Conservation (phyloP, 441 rosid genomes). For the Flueggea neowawraea region DNA sequence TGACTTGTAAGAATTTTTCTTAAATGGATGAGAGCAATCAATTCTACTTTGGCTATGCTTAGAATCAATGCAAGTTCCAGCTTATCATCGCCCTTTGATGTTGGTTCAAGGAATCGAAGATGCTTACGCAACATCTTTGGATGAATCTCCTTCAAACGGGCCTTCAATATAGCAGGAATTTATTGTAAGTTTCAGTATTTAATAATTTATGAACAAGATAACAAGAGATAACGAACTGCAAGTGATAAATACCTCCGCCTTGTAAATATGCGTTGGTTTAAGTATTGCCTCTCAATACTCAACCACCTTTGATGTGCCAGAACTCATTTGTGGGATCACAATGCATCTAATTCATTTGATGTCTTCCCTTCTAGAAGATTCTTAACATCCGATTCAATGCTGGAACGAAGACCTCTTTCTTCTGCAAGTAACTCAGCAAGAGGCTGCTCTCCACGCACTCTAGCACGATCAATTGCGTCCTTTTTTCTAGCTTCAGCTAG, state of each 20-base stretch:
- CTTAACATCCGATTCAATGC: slow-evolving; percentile 79
- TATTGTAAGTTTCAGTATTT: slow-evolving; percentile 14
- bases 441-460: slow-evolving; percentile 91
- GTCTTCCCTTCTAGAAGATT: slow-evolving; percentile 77
- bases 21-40: too few species aligned
- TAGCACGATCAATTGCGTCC: slow-evolving; percentile 89
- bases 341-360: slow-evolving; percentile 60
- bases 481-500: slow-evolving; percentile 86
- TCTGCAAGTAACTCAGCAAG: slow-evolving; percentile 92
- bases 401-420: slow-evolving; percentile 90
- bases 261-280: slow-evolving; percentile 80
- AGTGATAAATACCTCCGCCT: slow-evolving; percentile 67
- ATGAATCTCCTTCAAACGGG: slow-evolving; percentile 91
- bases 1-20: too few species aligned
- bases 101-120: slow-evolving; percentile 76
- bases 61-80: slow-evolving; percentile 14
- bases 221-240: neutral
- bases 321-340: slow-evolving; percentile 67
- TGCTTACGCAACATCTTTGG: slow-evolving; percentile 76
- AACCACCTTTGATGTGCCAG: slow-evolving; percentile 92
- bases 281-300: slow-evolving; percentile 98
- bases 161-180: slow-evolving; percentile 44
- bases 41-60: too few species aligned
- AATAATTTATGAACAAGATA: neutral
- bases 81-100: slow-evolving; percentile 44